phyloP scores from a whole-genome alignment of 2,329 filamentous ascomycete species.

The Sporothrix pallida region DNA sequence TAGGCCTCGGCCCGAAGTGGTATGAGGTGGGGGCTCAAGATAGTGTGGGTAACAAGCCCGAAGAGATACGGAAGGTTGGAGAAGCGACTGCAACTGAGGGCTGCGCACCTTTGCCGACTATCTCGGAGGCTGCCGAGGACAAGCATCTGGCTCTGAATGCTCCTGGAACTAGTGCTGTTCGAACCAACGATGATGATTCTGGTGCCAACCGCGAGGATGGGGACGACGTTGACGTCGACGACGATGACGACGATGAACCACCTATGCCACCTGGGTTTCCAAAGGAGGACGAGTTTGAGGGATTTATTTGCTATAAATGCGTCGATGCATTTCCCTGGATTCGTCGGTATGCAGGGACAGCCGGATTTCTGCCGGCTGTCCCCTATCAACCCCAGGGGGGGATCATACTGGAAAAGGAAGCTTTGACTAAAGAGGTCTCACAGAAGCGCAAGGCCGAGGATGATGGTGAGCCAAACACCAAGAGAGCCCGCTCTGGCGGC shows the following conservation, averaged over 20 bases:
- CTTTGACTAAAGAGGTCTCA: conserved; percentile 39
- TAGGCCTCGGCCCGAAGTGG: conserved; percentile 79
- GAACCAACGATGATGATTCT: no score
- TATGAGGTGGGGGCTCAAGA: conserved; percentile 54
- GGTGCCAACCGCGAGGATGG: neutral
- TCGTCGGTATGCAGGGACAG: conserved; percentile 79
- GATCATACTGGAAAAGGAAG: neutral
- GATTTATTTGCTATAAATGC: conserved; percentile 93
- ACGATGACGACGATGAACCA: conserved; percentile 49
- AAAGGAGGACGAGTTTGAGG: conserved; percentile 84
- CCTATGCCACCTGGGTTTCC: conserved; percentile 87
- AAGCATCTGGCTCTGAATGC: neutral
- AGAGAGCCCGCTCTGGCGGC: conserved; percentile 51
- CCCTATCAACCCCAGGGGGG: conserved; percentile 50
- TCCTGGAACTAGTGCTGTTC: no score
- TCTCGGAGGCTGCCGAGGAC: conserved; percentile 33
- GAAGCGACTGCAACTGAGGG: neutral
- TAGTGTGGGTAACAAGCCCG: neutral
- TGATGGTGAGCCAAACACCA: conserved; percentile 51
- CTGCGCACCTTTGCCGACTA: conserved; percentile 30
- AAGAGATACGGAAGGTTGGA: neutral
- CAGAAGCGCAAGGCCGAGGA: conserved; percentile 73
- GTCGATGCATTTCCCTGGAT: conserved; percentile 89
- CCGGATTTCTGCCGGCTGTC: conserved; percentile 79
- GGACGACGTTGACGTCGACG: conserved; percentile 40